Percentiles rank a stretch among this genome's conserved stretches.
These are phyloP conservation scores for Sphagnurus paluster DNA, from an alignment of 1,284 basidiomycete genomes.

Conservation along the genomic window DNA sequence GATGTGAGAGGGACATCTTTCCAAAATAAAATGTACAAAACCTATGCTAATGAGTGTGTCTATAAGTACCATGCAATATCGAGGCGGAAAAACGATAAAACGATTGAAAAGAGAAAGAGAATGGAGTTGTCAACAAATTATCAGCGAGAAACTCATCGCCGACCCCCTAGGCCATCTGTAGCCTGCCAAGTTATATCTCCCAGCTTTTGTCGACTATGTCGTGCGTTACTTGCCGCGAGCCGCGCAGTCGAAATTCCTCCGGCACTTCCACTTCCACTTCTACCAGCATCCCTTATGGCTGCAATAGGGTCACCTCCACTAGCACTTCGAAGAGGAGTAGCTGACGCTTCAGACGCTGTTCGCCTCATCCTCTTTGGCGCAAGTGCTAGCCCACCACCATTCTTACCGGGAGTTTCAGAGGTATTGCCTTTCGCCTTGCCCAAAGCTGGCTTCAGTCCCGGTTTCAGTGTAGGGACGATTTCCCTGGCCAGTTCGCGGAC, in stretches of 20 bases:
- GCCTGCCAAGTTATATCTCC: constrained; percentile 22
- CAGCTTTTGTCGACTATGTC: constrained; percentile 14
- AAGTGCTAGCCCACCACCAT: constrained; percentile 41
- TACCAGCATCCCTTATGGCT: constrained; percentile 7
- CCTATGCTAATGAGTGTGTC: constrained; percentile 20
- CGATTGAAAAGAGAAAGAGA: constrained; percentile 12
- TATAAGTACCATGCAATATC: constrained; percentile 14
- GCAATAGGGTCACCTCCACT: constrained; percentile 7
- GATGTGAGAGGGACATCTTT: no score
- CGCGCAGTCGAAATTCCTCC: constrained; percentile 7
- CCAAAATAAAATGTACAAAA: constrained; percentile 10
- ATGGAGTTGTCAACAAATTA: constrained; percentile 8
- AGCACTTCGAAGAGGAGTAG: constrained; percentile 27
- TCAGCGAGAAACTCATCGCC: constrained; percentile 15
- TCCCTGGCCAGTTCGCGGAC: constrained; percentile 88
- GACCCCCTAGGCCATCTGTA: constrained; percentile 13
- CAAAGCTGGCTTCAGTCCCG: constrained; percentile 56
- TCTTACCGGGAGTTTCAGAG: constrained; percentile 31
- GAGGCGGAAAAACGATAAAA: constrained; percentile 20
- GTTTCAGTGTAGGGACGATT: constrained; percentile 72
- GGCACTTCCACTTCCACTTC: constrained; percentile 6
- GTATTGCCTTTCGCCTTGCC: constrained; percentile 29
- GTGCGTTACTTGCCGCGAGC: constrained; percentile 2
- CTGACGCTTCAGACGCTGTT: constrained; percentile 66
- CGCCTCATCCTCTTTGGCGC: constrained; percentile 67